Conservation (phyloP, 306 rosid genomes). For the Datisca glomerata region DNA sequence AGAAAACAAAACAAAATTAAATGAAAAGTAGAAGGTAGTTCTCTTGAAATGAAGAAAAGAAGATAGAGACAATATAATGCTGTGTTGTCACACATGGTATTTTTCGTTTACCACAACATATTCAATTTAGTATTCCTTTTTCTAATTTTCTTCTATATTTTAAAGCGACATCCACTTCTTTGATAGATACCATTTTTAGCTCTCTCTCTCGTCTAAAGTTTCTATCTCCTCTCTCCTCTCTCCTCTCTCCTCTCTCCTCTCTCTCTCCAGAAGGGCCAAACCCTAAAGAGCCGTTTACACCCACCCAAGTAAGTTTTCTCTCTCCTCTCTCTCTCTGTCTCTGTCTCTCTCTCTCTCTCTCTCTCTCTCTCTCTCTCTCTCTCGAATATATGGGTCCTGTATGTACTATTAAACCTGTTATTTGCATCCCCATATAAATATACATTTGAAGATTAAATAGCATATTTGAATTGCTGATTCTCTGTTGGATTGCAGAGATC, state of each 20-base stretch:
- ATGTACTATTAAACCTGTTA: background rate
- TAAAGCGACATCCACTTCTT: background rate
- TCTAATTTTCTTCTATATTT: too few relatives aligned
- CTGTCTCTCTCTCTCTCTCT: background rate
- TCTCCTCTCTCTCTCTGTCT: slow-evolving; percentile 13
- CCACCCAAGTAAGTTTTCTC: slow-evolving; percentile 88
- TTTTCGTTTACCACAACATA: too few relatives aligned
- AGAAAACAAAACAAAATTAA: too few relatives aligned
- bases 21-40: too few relatives aligned
- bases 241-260: background rate
- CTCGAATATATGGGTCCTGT: background rate
- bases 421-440: background rate
- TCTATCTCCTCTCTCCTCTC: background rate
- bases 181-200: background rate
- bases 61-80: too few relatives aligned
- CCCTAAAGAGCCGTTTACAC: slow-evolving; percentile 95
- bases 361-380: background rate
- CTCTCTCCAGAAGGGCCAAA: slow-evolving; percentile 54
- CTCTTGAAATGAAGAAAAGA: too few relatives aligned
- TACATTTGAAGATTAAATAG: background rate
- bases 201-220: background rate
- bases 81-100: too few relatives aligned
- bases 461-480: background rate
- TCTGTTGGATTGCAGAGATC: slow-evolving; percentile 21
- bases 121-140: too few relatives aligned